A percentile compares a stretch with the other conserved stretches of the same genome.
These are phyloP conservation scores for Excoecaria agallocha DNA, from an alignment of 345 rosid species.

Conservation along the genomic window DNA sequence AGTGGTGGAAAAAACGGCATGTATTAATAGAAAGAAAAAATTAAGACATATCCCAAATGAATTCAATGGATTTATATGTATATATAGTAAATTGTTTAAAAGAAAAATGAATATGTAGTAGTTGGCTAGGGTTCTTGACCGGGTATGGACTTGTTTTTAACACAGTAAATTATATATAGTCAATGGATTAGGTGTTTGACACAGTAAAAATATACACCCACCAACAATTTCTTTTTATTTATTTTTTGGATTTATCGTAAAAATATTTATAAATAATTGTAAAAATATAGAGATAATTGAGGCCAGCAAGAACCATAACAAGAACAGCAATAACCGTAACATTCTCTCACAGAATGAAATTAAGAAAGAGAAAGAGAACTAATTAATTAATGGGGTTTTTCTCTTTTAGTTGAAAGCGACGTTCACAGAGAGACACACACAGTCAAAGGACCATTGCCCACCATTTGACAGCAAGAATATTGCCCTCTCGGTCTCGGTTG, in stretches of 20 bases:
- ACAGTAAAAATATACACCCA: too few relatives aligned
- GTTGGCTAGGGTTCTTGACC: conserved; percentile 34
- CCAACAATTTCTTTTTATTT: neutral
- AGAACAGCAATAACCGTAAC: neutral
- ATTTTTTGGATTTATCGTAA: neutral
- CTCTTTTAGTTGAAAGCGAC: conserved; percentile 15
- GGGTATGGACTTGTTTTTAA: neutral
- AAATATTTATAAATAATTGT: too few relatives aligned
- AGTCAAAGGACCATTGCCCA: conserved; percentile 1
- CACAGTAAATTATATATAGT: conserved; percentile 1
- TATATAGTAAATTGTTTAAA: neutral
- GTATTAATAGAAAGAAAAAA: conserved; percentile 58
- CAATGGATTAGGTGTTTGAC: too few relatives aligned
- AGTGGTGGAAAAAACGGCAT: conserved; percentile 50
- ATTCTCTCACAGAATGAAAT: neutral
- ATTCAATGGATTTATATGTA: neutral
- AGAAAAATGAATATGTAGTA: neutral
- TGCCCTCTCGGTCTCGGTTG: neutral
- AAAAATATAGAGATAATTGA: too few relatives aligned
- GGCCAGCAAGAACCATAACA: too few relatives aligned
- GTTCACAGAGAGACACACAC: neutral
- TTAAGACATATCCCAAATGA: neutral
- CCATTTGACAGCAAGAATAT: neutral
- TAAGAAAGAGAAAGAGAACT: neutral
- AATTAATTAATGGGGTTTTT: neutral